Evolutionary conservation across 2,329 filamentous ascomycete genomes (phyloP).

Genomic region (Colletotrichum plurivorum): DNA sequence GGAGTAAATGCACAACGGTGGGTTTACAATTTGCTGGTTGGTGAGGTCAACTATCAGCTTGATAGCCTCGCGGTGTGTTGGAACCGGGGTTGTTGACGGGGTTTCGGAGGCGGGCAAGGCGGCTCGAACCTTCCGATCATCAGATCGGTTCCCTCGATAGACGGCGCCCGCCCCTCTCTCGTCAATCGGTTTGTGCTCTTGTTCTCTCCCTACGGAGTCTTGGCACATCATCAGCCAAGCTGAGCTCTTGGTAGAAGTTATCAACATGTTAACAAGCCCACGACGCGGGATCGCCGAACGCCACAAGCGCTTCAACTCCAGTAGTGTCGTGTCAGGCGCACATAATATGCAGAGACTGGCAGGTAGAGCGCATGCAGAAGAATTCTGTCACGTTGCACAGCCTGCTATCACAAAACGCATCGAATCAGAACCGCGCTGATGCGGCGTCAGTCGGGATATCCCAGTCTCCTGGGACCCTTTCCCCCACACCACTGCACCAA

Average conservation of each 20-base stretch:
- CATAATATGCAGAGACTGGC: not conserved
- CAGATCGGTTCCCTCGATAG: slow-evolving; percentile 1
- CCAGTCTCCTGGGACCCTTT: not conserved
- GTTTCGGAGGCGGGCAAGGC: slow-evolving; percentile 5
- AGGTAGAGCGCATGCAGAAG: not conserved
- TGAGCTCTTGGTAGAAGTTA: not conserved
- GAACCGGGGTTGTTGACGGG: not conserved
- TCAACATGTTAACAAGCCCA: not conserved
- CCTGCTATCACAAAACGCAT: not conserved
- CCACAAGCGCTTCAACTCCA: not conserved
- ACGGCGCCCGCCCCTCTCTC: not conserved
- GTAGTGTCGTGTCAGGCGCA: not conserved
- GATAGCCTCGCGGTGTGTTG: not conserved
- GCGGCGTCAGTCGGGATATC: not conserved
- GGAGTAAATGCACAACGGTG: not conserved
- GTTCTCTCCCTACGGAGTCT: not conserved
- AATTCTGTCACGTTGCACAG: slow-evolving; percentile 4
- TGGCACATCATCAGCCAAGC: not conserved
- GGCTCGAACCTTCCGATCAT: slow-evolving; percentile 13
- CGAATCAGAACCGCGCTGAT: not conserved
- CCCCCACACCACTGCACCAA: not conserved
- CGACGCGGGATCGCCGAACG: not conserved
- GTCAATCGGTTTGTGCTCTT: not conserved
- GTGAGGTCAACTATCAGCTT: not conserved
- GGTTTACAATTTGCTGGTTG: slow-evolving; percentile 5